Base-by-base conservation (phyloP, 768 basidiomycete genomes). In the Termitomyces titanicus region DNA sequence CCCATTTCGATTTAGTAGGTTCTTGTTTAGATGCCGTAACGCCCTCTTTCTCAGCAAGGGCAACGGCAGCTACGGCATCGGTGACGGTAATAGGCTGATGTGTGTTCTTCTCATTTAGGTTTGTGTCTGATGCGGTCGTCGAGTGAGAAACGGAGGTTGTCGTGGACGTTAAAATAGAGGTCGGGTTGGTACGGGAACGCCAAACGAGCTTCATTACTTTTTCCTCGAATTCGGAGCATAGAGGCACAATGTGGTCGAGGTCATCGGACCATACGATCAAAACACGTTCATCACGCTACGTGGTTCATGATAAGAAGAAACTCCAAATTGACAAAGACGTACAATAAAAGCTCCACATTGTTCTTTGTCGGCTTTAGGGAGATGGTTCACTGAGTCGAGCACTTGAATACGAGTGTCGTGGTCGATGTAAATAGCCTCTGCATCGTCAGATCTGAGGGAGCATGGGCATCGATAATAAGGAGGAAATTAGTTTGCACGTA, bases 271-370 rank as follows among this genome's bases (percentile, higher is more conserved):
- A 95, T 18, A 89, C 83, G 22, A 94, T 78, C 25, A 95, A 75
- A 40, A 92, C 88, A 22, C 83, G 82, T 64, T 94, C 92, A 67
- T 92, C 86, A 25, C 92, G 85, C 90, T 91, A 63, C 20, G 44
- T 46, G 39, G 17, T 38, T 33, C 37, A 53, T 38, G 5, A 29
- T 54, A 57, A 55, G 57, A 57, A 61, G 51, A 56, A 37, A 35
- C 40, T 48, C 12, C 25, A 31, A n/a, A 33, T 10, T 22, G 42
- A 35, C 33, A 49, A 53, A 46, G 44, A 77, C 81, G 64, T 67
- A 88, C 89, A 51, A 93, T 79, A 67, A 95, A 95, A 12, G 93
- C 93, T 18, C 86, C 93, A 47, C 88, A 92, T 63, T 94, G 92
- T 66, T 94, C 92, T 73, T 94, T 94, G 66, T 94, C 89, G 7